Conservation (phyloP, 257 asterid species). For the Solanum stenotomum region DNA sequence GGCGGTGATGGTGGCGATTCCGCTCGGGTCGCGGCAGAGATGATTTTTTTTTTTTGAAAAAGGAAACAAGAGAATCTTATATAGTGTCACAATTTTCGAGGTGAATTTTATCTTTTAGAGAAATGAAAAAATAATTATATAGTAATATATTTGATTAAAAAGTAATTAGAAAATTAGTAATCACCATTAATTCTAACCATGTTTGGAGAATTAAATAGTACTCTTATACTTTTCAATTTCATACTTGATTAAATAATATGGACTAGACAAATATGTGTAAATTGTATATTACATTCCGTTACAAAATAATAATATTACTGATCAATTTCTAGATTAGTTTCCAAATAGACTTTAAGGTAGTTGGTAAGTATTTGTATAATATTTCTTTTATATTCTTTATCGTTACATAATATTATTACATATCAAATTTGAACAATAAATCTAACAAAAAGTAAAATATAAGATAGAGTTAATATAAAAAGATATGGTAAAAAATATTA, state of each 20-base stretch:
- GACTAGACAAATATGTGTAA: neutral
- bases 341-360: neutral
- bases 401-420: rapidly evolving
- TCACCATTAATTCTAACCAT: neutral
- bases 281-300: neutral
- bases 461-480: neutral
- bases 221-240: neutral
- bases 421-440: too few relatives aligned
- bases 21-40: neutral
- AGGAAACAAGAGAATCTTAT: neutral
- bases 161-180: too few relatives aligned
- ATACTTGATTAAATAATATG: neutral
- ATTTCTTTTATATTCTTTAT: too few relatives aligned
- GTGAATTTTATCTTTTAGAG: neutral
- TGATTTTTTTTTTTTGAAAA: neutral
- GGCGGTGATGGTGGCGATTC: neutral
- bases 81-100: neutral
- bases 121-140: neutral
- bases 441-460: neutral
- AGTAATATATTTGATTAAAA: neutral
- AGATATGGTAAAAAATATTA: neutral
- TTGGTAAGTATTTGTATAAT: neutral
- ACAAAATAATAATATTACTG: neutral
- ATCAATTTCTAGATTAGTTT: neutral
- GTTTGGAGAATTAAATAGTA: neutral